These are phyloP conservation scores for Thermothelomyces thermophilus DNA, from an alignment of 2,329 filamentous ascomycete species.

Conservation along the genomic window DNA sequence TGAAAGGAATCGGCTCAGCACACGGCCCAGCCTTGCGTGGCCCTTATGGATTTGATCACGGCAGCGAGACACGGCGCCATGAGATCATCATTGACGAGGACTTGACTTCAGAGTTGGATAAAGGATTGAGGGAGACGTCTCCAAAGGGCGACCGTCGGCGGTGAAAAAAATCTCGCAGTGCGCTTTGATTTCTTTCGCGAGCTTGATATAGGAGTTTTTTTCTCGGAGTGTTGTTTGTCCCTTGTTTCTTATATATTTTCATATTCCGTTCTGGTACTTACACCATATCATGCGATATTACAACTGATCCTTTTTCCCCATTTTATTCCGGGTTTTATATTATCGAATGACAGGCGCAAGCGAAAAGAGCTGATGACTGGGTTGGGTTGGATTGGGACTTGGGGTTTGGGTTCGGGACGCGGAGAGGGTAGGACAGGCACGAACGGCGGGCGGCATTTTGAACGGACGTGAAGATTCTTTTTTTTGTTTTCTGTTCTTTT, in stretches of 20 bases:
- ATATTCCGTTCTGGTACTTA: background rate
- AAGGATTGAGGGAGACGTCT: background rate
- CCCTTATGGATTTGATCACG: too few species aligned
- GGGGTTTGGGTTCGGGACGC: too few species aligned
- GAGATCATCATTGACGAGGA: slow-evolving; percentile 3
- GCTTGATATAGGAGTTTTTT: too few species aligned
- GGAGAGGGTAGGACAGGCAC: background rate
- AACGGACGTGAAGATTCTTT: slow-evolving; percentile 3
- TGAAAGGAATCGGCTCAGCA: slow-evolving; percentile 19
- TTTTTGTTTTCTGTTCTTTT: background rate
- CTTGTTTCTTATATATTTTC: background rate
- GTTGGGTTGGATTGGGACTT: background rate
- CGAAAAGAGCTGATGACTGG: background rate
- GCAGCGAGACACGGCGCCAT: slow-evolving; percentile 5
- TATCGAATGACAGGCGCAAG: slow-evolving; percentile 4
- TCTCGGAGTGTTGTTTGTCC: too few species aligned
- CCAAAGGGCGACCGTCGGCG: background rate
- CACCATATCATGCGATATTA: background rate
- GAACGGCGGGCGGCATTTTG: slow-evolving; percentile 4
- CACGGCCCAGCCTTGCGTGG: background rate
- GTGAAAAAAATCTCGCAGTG: background rate
- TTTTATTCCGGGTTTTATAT: background rate
- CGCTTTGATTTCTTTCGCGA: background rate
- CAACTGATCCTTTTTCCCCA: background rate
- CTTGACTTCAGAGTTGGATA: background rate